Base-by-base conservation (phyloP, 805 yeast species). In the Starmerella davenportii region DNA sequence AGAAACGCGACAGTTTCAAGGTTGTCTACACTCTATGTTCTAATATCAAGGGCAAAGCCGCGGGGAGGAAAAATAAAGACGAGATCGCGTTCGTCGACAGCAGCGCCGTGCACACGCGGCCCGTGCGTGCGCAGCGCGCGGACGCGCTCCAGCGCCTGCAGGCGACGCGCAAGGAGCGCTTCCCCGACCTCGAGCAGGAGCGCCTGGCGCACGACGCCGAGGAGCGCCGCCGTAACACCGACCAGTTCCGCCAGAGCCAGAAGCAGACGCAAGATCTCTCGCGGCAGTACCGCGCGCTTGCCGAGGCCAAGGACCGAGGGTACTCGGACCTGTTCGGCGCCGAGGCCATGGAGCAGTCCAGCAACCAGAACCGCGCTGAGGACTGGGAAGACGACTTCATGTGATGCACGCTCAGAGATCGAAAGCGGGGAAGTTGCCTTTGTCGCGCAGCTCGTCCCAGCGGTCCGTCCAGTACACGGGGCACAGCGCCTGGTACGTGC, bases 21-120 rank as follows among this genome's bases (percentile, higher is more conserved):
- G 68, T 79, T 7, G 68, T 79, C 30, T 72, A 72, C 49, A 79
- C 93, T 0, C 82, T 85, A 1, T 79, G 80, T 66, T 64, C 67
- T 20, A 79, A 79, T 51, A 60, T 79, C 39, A 63, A 68, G 31
- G 76, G 76, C 13, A 14, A 11, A 11, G 19, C 32, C 15, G 5
- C 32, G 5, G 15, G 15, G 5, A 17, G 9, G 19, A 14, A 7
- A 7, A 23, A 23, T 23, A 7, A 7, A 7, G 13, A 5, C 19
- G 32, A 29, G 5, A 5, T 9, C 19, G 32, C 19, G 19, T 7
- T 7, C 32, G 19, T 29, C 7, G 9, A 14, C 19, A 17, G 9
- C 13, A 7, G 17, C 17, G 7, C 17, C 5, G 32, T 29, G 17
- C 19, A 9, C 9, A 66, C 70, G 44, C 56, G 70, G 23, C 65